A percentile compares a stretch with the other conserved stretches of the same genome.
Evolutionary conservation across 139 green algal genomes (phyloP).

Genomic region (Tetraselmis chui): DNA sequence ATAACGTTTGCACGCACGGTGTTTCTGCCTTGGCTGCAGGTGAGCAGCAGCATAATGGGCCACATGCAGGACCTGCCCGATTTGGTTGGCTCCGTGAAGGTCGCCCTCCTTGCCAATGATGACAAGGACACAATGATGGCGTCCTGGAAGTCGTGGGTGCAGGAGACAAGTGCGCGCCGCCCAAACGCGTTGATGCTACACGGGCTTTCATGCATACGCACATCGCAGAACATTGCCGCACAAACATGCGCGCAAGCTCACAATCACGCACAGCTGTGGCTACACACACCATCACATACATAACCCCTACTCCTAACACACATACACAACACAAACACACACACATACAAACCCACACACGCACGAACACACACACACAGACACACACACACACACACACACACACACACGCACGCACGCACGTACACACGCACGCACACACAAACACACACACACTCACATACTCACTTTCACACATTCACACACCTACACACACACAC

Average conservation of each 20-base stretch:
- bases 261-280: background rate
- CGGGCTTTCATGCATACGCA: background rate
- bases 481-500: too few relatives aligned
- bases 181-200: slow-evolving; percentile 4
- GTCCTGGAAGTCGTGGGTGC: slow-evolving; percentile 79
- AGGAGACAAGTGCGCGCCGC: slow-evolving; percentile 44
- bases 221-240: too few relatives aligned
- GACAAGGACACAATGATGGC: slow-evolving; percentile 59
- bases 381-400: background rate
- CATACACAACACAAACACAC: too few relatives aligned
- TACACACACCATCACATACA: background rate
- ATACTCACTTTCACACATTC: too few relatives aligned
- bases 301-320: background rate
- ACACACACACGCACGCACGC: too few relatives aligned
- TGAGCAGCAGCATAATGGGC: slow-evolving; percentile 54
- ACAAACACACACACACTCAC: too few relatives aligned
- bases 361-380: background rate
- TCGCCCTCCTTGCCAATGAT: slow-evolving; percentile 35
- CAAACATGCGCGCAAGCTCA: background rate
- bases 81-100: slow-evolving; percentile 43
- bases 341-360: too few relatives aligned
- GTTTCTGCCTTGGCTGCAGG: slow-evolving; percentile 41
- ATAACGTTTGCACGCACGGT: too few relatives aligned
- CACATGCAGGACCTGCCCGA: slow-evolving; percentile 70
- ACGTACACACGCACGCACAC: too few relatives aligned